These are phyloP conservation scores for Eucalyptus melliodora DNA, from an alignment of 345 rosid genomes.

Conservation along the genomic window DNA sequence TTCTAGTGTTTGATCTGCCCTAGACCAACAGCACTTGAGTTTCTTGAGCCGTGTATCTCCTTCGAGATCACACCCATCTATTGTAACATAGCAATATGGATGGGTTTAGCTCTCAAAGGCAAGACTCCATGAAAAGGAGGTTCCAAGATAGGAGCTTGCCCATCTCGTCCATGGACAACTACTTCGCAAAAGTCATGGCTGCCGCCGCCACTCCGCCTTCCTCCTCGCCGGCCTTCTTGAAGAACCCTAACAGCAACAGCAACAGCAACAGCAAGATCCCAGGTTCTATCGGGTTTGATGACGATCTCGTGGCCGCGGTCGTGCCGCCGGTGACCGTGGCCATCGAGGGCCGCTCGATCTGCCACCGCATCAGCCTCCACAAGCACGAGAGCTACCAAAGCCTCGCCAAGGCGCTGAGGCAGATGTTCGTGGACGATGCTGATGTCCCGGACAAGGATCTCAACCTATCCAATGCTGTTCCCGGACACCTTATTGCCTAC, in stretches of 20 bases:
- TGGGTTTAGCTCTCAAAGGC: conserved; percentile 33
- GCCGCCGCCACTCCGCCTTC: neutral
- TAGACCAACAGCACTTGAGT: neutral
- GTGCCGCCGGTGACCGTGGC: conserved; percentile 80
- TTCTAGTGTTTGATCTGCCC: neutral
- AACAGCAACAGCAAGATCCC: neutral
- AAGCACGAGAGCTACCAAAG: conserved; percentile 73
- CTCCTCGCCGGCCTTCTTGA: conserved; percentile 9
- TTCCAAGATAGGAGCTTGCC: conserved; percentile 20
- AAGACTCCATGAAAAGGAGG: conserved; percentile 36
- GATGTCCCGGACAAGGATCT: conserved; percentile 19
- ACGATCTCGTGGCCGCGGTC: conserved; percentile 53
- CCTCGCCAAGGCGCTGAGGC: conserved; percentile 67
- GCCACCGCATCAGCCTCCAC: conserved; percentile 75
- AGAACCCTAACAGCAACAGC: conserved; percentile 11
- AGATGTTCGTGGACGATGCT: conserved; percentile 61
- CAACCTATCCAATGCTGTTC: conserved; percentile 74
- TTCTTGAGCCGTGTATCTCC: neutral
- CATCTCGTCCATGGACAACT: neutral
- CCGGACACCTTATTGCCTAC: conserved; percentile 73
- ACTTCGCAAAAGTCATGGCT: neutral
- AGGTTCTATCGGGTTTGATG: conserved; percentile 24
- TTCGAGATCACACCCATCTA: neutral
- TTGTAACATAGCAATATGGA: conserved; percentile 3
- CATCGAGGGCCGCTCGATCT: conserved; percentile 83